phyloP scores from a whole-genome alignment of 2,329 filamentous ascomycete species.

The Aureobasidium sp. region DNA sequence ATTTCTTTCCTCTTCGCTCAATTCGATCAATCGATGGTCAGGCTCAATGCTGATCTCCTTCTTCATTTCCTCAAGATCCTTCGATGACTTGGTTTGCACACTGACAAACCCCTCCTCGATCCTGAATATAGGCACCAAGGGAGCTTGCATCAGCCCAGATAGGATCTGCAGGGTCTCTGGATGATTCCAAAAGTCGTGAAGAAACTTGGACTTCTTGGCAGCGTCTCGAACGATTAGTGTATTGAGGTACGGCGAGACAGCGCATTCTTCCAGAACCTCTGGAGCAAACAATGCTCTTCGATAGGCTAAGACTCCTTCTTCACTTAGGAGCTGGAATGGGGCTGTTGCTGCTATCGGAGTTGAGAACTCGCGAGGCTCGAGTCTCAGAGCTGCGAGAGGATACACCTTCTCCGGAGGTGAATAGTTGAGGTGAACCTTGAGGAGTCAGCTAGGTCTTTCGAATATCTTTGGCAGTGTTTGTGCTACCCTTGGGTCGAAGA shows the following conservation, averaged over 20 bases:
- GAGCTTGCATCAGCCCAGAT: not conserved
- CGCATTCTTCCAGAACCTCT: not conserved
- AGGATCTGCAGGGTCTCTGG: not conserved
- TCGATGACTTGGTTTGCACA: not conserved
- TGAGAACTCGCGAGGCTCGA: not conserved
- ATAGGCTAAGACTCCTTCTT: not conserved
- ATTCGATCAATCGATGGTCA: not conserved
- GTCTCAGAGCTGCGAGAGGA: not conserved
- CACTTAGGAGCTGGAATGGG: not conserved
- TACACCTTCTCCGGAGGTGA: not conserved
- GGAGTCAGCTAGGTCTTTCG: not conserved
- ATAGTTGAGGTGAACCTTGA: not conserved
- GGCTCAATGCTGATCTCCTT: not conserved
- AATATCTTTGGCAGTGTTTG: no score
- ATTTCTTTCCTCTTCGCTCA: not conserved
- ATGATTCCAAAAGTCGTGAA: not conserved
- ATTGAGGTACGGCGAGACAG: not conserved
- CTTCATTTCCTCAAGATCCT: not conserved
- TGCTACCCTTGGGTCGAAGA: not conserved
- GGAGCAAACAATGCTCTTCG: not conserved
- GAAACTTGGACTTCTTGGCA: not conserved
- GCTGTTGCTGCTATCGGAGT: not conserved
- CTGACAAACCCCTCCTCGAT: not conserved
- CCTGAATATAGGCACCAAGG: not conserved
- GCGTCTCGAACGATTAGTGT: not conserved